These are phyloP conservation scores for Leptomonas pyrrhocoris DNA, from an alignment of 208 protist species.

Conservation along the genomic window DNA sequence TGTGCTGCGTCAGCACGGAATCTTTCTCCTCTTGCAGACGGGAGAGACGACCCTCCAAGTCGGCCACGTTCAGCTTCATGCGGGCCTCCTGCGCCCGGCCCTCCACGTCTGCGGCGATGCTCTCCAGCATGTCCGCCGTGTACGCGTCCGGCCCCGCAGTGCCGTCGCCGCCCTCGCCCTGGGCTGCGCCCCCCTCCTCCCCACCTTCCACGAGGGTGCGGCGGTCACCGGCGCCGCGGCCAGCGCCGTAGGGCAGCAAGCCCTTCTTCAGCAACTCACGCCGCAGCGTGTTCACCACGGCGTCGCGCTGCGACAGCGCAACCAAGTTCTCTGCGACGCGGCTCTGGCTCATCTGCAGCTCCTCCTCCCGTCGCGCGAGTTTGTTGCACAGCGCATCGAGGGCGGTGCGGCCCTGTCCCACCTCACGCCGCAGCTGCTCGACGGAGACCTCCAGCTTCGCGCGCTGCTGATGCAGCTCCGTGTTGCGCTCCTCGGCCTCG, in stretches of 20 bases:
- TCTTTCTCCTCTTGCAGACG: conserved; percentile 58
- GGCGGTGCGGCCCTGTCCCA: conserved; percentile 50
- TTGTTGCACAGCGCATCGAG: conserved; percentile 59
- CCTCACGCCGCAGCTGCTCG: conserved; percentile 74
- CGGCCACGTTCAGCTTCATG: conserved; percentile 69
- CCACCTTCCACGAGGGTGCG: conserved; percentile 13
- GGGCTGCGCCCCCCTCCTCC: background rate
- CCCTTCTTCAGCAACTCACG: conserved; percentile 68
- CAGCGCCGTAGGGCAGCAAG: conserved; percentile 16
- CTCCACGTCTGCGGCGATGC: conserved; percentile 77
- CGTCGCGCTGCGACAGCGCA: conserved; percentile 78
- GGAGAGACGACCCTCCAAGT: conserved; percentile 56
- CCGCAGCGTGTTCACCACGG: conserved; percentile 67
- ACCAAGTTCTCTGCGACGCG: conserved; percentile 78
- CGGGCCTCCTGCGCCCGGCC: conserved; percentile 68
- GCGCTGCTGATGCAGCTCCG: conserved; percentile 63
- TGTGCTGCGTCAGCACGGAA: conserved; percentile 76
- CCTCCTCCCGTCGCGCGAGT: conserved; percentile 65
- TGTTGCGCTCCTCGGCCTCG: conserved; percentile 75
- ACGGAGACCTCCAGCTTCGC: conserved; percentile 72
- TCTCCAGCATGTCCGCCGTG: conserved; percentile 60
- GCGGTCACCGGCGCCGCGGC: background rate
- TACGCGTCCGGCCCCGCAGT: conserved; percentile 30
- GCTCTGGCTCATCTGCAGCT: conserved; percentile 65
- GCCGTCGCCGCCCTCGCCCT: background rate